phyloP scores from a whole-genome alignment of 1,139 yeast genomes.

The Candida sp. region DNA sequence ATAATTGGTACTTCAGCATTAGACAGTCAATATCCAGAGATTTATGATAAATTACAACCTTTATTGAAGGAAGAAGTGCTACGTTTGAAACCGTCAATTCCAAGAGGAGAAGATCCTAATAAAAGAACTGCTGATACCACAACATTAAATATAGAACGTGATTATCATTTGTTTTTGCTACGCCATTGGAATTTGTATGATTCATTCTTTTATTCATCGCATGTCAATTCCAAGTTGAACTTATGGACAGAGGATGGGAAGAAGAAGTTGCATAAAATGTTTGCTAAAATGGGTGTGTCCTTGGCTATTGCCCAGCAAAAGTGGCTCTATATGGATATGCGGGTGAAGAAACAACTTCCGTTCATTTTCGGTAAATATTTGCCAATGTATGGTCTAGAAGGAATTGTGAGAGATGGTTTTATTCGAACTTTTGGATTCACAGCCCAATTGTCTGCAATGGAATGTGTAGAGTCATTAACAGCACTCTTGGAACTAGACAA shows the following conservation, averaged over 20 bases:
- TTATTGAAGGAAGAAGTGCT: slow-evolving; percentile 79
- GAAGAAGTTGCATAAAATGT: slow-evolving; percentile 80
- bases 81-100: slow-evolving; percentile 48
- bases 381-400: slow-evolving; percentile 78
- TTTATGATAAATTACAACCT: slow-evolving; percentile 72
- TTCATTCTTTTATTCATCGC: slow-evolving; percentile 84
- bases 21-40: slow-evolving; percentile 71
- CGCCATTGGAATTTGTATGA: slow-evolving; percentile 95
- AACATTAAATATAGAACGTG: slow-evolving; percentile 68
- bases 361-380: slow-evolving; percentile 67
- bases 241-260: slow-evolving; percentile 93
- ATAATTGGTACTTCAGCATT: slow-evolving; percentile 86
- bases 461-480: slow-evolving; percentile 83
- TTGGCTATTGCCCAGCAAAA: slow-evolving; percentile 84
- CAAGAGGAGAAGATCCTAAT: slow-evolving; percentile 8
- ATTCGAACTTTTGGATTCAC: slow-evolving; percentile 82
- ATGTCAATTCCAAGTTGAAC: slow-evolving; percentile 81
- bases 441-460: slow-evolving; percentile 89
- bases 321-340: slow-evolving; percentile 88
- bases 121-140: slow-evolving; percentile 63
- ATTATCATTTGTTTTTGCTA: slow-evolving; percentile 79
- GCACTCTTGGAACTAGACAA: slow-evolving; percentile 77
- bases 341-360: slow-evolving; percentile 71
- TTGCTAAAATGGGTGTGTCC: slow-evolving; percentile 96
- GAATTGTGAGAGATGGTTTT: slow-evolving; percentile 82